These are phyloP conservation scores for Begonia masoniana DNA, from an alignment of 306 rosid species.

Conservation along the genomic window DNA sequence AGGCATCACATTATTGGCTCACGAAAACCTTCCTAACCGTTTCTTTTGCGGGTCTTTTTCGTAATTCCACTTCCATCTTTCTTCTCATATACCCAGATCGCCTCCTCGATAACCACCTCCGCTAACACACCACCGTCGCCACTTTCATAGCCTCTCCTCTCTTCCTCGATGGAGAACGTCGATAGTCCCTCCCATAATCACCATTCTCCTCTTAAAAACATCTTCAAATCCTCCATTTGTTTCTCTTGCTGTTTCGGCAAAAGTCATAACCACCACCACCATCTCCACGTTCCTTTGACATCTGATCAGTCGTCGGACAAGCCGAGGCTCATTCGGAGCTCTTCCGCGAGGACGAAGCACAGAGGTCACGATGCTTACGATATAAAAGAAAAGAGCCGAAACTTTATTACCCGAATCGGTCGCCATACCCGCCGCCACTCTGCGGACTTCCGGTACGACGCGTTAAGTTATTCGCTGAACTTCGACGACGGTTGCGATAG, in stretches of 20 bases:
- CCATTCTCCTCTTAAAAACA: slow-evolving; percentile 2
- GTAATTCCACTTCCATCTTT: slow-evolving; percentile 12
- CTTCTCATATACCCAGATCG: neutral
- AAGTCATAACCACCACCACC: slow-evolving; percentile 7
- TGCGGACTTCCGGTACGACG: slow-evolving; percentile 59
- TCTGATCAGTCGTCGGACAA: neutral
- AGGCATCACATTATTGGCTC: neutral
- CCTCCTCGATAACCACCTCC: neutral
- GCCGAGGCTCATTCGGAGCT: slow-evolving; percentile 22
- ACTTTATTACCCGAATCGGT: slow-evolving; percentile 33
- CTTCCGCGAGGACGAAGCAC: slow-evolving; percentile 19
- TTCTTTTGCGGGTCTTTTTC: slow-evolving; percentile 10
- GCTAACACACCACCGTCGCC: neutral
- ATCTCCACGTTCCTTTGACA: slow-evolving; percentile 3
- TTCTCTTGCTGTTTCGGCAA: slow-evolving; percentile 5
- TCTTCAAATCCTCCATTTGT: slow-evolving; percentile 9
- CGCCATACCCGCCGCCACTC: slow-evolving; percentile 48
- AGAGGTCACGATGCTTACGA: slow-evolving; percentile 26
- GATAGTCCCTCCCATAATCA: too few relatives aligned
- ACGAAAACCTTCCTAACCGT: slow-evolving; percentile 1
- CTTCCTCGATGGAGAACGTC: slow-evolving; percentile 9
- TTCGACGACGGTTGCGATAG: slow-evolving; percentile 44
- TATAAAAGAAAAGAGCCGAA: slow-evolving; percentile 30
- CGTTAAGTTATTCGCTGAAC: slow-evolving; percentile 49
- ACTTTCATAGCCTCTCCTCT: slow-evolving; percentile 11